Conservation (phyloP, 371 early-diverging fungal genomes). For the Lichtheimia ramosa region DNA sequence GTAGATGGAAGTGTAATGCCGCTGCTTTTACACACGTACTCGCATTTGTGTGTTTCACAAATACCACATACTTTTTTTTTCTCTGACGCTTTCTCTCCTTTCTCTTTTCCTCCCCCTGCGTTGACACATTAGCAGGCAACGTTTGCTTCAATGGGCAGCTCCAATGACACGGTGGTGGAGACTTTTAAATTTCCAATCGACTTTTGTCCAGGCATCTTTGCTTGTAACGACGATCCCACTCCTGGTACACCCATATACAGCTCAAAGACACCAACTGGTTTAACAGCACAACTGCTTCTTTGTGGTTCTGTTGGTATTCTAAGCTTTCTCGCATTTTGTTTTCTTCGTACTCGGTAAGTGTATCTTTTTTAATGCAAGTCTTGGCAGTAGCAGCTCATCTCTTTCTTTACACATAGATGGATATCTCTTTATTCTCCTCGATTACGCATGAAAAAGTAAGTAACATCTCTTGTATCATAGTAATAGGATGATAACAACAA, state of each 20-base stretch:
- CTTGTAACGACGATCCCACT: constrained; percentile 36
- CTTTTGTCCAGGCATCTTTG: constrained; percentile 27
- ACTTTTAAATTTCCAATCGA: constrained; percentile 15
- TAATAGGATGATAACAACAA: not conserved
- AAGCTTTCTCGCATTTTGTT: constrained; percentile 46
- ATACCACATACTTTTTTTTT: not conserved
- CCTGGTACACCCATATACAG: constrained; percentile 46
- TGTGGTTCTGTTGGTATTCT: constrained; percentile 41
- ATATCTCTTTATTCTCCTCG: constrained; percentile 61
- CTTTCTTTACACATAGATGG: constrained; percentile 41
- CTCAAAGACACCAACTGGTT: constrained; percentile 45
- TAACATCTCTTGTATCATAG: too few species aligned
- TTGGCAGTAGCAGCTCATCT: not conserved
- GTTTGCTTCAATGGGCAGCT: not conserved
- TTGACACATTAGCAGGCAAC: too few species aligned
- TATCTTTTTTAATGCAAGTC: not conserved
- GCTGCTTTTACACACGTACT: too few species aligned
- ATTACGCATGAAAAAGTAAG: constrained; percentile 60
- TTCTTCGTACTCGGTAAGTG: constrained; percentile 39
- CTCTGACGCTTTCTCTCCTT: not conserved
- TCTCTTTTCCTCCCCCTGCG: not conserved
- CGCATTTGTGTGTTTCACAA: too few species aligned
- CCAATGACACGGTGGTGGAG: not conserved
- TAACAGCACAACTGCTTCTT: constrained; percentile 43
- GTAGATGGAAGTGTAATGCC: not conserved